These are phyloP conservation scores for Astragalus glycyphyllos DNA, from an alignment of 306 rosid species.

Conservation along the genomic window DNA sequence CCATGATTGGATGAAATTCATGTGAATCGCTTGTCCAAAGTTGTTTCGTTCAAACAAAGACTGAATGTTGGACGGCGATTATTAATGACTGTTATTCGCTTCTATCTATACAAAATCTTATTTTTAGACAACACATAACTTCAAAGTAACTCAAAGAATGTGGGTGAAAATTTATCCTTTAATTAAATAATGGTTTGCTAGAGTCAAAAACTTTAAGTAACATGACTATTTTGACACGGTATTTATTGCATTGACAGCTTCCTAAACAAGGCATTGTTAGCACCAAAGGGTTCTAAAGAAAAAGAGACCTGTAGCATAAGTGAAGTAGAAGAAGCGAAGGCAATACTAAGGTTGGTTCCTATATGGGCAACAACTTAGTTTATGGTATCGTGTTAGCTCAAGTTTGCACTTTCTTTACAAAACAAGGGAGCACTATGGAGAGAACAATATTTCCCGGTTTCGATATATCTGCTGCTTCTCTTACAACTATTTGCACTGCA, in stretches of 20 bases:
- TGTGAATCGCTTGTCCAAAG: no score
- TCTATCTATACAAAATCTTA: no score
- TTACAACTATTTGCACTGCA: conserved; percentile 48
- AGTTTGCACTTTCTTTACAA: conserved; percentile 41
- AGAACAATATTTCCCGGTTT: conserved; percentile 54
- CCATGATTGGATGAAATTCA: no score
- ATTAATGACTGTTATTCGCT: no score
- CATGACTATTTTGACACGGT: neutral
- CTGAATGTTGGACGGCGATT: no score
- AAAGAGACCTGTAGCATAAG: conserved; percentile 31
- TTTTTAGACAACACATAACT: no score
- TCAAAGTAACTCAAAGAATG: no score
- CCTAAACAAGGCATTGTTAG: conserved; percentile 51
- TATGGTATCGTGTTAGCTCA: conserved; percentile 54
- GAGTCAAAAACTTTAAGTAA: no score
- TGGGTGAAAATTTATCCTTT: no score
- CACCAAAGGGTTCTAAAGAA: conserved; percentile 40
- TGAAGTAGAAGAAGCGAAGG: conserved; percentile 61
- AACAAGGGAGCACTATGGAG: conserved; percentile 63
- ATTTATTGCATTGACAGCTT: conserved; percentile 40
- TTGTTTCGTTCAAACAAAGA: no score
- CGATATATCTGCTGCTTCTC: conserved; percentile 66
- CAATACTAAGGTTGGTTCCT: conserved; percentile 50
- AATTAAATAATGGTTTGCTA: no score
- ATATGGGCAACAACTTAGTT: conserved; percentile 49